Evolutionary conservation across 2,329 filamentous ascomycete species (phyloP), one percentile per base, ranked within the genome.

Genomic region (Verticillium longisporum): DNA sequence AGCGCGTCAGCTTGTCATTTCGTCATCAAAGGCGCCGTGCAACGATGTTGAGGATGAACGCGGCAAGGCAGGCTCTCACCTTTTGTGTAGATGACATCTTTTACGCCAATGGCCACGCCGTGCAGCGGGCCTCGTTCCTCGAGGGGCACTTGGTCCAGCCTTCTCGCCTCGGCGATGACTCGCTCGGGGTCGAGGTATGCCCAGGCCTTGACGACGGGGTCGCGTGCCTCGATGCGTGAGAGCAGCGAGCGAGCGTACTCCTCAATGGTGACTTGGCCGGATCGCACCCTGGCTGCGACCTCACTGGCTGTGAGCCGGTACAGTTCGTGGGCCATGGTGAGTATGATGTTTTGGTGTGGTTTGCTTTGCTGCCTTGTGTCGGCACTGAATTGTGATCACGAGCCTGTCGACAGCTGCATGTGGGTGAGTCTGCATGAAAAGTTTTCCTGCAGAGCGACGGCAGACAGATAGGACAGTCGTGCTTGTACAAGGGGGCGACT

Each of bases 21-120:
- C 6, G 10, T 3, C 26, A 4, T 3, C 3, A 26, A 3, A 26
- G 3, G 26, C 26, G 26, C 26, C 26, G 26, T 26, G 26, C 26
- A 26, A 4, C 26, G 26, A 26, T 26, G 26, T 3, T n/a, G 4
- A 26, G 26, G 26, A n/a, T n/a, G n/a, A n/a, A n/a, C n/a, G n/a
- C n/a, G n/a, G n/a, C n/a, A n/a, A n/a, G n/a, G n/a, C n/a, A n/a
- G n/a, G n/a, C n/a, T n/a, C n/a, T 10, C 61, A 79, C 80, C 80
- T 69, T 81, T 82, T 0, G 80, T 87, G 66, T 77, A 78, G 64
- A 87, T 83, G 2, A 87, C 76, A 73, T 88, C 85, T 67, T 87
- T 87, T 11, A 87, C 75, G 1, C 76, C 85, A n/a, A 88, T 71
- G 0, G 82, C 77, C 6, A 87, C 69, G 1, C 84, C 84, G 66